phyloP scores from a whole-genome alignment of 2,329 filamentous ascomycete genomes.

The Coleophoma crateriformis region DNA sequence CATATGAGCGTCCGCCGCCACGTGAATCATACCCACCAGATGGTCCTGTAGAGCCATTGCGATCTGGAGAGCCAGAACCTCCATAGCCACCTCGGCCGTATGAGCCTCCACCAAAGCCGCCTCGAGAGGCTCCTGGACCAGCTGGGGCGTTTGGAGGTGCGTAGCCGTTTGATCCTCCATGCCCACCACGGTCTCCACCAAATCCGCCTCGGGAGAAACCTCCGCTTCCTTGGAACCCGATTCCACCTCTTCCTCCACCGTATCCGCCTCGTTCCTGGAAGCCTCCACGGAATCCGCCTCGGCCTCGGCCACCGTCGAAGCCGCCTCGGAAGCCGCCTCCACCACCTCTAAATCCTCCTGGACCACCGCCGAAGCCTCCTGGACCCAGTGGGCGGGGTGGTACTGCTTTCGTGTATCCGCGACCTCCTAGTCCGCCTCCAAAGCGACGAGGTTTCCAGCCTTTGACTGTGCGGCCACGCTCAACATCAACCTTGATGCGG shows the following conservation, averaged over 20 bases:
- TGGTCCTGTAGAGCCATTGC: slow-evolving; percentile 23
- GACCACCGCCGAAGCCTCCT: slow-evolving; percentile 51
- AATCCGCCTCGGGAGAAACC: slow-evolving; percentile 24
- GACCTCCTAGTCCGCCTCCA: slow-evolving; percentile 85
- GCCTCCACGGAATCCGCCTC: slow-evolving; percentile 38
- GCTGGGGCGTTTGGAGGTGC: slow-evolving; percentile 55
- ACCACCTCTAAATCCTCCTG: slow-evolving; percentile 32
- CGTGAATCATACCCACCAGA: slow-evolving; percentile 46
- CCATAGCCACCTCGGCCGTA: slow-evolving; percentile 25
- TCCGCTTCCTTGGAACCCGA: slow-evolving; percentile 23
- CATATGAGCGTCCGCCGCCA: slow-evolving; percentile 52
- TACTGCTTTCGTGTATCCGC: slow-evolving; percentile 83
- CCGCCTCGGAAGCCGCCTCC: slow-evolving; percentile 25
- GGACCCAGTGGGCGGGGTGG: slow-evolving; percentile 66
- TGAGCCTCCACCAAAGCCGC: slow-evolving; percentile 37
- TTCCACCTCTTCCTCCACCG: slow-evolving; percentile 36
- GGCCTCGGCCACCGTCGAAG: slow-evolving; percentile 36
- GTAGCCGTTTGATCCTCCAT: slow-evolving; percentile 38
- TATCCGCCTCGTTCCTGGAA: slow-evolving; percentile 35
- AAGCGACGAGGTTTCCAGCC: slow-evolving; percentile 90
- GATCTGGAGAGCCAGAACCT: slow-evolving; percentile 25
- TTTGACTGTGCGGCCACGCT: slow-evolving; percentile 88
- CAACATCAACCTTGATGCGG: slow-evolving; percentile 89
- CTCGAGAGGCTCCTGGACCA: slow-evolving; percentile 49
- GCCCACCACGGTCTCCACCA: slow-evolving; percentile 21